These are phyloP conservation scores for Iris pallida DNA, from an alignment of 116 monocot species.

Conservation along the genomic window DNA sequence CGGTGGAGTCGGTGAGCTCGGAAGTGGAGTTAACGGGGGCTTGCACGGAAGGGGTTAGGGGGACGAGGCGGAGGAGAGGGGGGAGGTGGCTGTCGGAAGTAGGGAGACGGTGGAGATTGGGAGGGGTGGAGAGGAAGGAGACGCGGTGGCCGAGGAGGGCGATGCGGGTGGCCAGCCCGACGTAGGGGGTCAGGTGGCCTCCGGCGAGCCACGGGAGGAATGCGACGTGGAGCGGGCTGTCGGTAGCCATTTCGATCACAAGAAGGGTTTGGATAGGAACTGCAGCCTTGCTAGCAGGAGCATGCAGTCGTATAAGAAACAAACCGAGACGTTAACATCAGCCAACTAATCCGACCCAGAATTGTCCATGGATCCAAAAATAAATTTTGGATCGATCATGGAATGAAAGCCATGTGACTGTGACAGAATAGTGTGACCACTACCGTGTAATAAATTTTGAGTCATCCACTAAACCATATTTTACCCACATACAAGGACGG, in stretches of 20 bases:
- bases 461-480: too few relatives aligned
- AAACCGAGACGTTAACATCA: too few relatives aligned
- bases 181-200: constrained; percentile 24
- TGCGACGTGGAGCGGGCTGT: constrained; percentile 8
- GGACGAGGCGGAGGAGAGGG: neutral
- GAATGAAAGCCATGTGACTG: too few relatives aligned
- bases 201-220: constrained; percentile 29
- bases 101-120: constrained; percentile 15
- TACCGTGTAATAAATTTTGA: too few relatives aligned
- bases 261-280: too few relatives aligned
- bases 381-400: too few relatives aligned
- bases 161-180: constrained; percentile 22
- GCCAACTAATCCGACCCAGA: too few relatives aligned
- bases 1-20: constrained; percentile 10
- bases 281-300: too few relatives aligned
- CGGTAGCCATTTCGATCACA: neutral
- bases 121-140: constrained; percentile 26
- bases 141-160: constrained; percentile 14
- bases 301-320: too few relatives aligned
- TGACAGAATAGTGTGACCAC: too few relatives aligned
- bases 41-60: constrained; percentile 5
- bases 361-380: too few relatives aligned
- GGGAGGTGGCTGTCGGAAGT: neutral
- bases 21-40: constrained; percentile 5
- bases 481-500: too few relatives aligned